Conservation (phyloP, 352 stramenopile genomes). For the Pythium brachiatum region DNA sequence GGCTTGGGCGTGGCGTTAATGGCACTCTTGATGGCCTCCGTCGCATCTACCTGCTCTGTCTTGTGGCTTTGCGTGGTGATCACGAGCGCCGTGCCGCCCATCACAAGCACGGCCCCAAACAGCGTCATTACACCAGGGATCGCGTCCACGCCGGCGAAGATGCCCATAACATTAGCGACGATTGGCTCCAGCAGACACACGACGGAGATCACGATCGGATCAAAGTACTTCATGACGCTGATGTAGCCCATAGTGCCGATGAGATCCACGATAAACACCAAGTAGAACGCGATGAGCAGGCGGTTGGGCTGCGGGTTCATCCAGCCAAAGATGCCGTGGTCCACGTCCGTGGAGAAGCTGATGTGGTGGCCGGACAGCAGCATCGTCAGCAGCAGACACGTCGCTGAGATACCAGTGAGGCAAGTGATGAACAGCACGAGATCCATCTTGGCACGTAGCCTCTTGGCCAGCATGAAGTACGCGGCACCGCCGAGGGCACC, state of each 20-base stretch:
- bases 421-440: constrained; percentile 67
- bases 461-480: constrained; percentile 83
- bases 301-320: constrained; percentile 48
- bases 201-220: constrained; percentile 87
- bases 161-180: constrained; percentile 74
- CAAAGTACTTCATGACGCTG: constrained; percentile 93
- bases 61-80: constrained; percentile 73
- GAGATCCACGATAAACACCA: constrained; percentile 86
- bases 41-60: constrained; percentile 80
- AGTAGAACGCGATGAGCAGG: constrained; percentile 72
- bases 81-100: constrained; percentile 76
- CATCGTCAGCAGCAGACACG: constrained; percentile 63
- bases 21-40: constrained; percentile 55
- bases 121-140: constrained; percentile 74
- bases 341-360: constrained; percentile 52
- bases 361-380: constrained; percentile 51
- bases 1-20: constrained; percentile 55
- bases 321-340: constrained; percentile 85
- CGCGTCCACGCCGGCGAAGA: constrained; percentile 64
- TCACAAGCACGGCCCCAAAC: constrained; percentile 68
- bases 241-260: constrained; percentile 90
- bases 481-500: constrained; percentile 63
- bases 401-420: constrained; percentile 52
- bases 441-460: constrained; percentile 66
- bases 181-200: constrained; percentile 88